Evolutionary conservation across 345 rosid genomes (phyloP).

Genomic region (Anacardium occidentale): DNA sequence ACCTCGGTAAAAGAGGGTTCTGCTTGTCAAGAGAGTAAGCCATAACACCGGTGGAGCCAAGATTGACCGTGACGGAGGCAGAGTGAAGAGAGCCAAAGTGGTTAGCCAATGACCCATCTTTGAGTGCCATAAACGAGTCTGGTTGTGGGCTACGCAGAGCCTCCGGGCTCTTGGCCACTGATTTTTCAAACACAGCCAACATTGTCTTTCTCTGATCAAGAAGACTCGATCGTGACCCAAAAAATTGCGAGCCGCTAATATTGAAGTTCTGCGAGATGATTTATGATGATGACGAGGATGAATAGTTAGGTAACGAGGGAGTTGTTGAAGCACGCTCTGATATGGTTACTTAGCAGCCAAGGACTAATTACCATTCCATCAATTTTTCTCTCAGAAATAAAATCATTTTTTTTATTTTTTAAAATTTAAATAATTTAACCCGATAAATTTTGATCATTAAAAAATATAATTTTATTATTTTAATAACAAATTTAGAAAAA

Average conservation of each 20-base stretch:
- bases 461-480: too few species aligned
- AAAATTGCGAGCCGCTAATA: neutral
- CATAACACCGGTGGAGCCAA: conserved; percentile 72
- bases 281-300: neutral
- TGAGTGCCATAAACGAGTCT: conserved; percentile 50
- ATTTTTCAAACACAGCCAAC: conserved; percentile 86
- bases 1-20: conserved; percentile 94
- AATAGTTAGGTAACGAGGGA: too few species aligned
- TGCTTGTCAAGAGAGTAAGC: conserved; percentile 69
- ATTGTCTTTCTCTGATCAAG: conserved; percentile 28
- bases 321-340: too few species aligned
- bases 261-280: neutral
- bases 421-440: too few species aligned
- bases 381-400: too few species aligned
- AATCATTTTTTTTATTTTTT: too few species aligned
- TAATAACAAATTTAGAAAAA: too few species aligned
- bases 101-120: conserved; percentile 61
- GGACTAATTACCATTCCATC: too few species aligned
- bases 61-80: conserved; percentile 57
- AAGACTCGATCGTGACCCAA: neutral
- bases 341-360: too few species aligned
- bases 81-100: conserved; percentile 58
- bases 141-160: conserved; percentile 62
- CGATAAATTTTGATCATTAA: too few species aligned
- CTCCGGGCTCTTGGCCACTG: conserved; percentile 80